Percentiles rank a stretch among this genome's conserved stretches.
phyloP scores from a whole-genome alignment of 1,139 yeast species.

The Geotrichum bryndzae region DNA sequence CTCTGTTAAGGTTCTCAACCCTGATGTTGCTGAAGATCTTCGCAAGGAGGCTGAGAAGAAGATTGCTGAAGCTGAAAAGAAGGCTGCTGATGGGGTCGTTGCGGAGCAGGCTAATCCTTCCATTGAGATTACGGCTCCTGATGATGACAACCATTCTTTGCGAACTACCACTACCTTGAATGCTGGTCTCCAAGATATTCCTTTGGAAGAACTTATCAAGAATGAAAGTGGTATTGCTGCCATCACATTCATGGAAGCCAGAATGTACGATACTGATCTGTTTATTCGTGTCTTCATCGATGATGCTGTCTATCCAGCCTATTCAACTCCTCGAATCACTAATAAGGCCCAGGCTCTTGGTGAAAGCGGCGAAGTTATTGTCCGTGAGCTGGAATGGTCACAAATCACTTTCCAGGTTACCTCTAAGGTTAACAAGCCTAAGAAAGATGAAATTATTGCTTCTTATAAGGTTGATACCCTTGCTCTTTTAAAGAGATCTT shows the following conservation, averaged over 20 bases:
- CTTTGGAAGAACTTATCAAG: constrained; percentile 55
- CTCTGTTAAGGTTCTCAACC: constrained; percentile 64
- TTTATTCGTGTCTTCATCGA: constrained; percentile 74
- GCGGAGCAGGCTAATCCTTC: constrained; percentile 29
- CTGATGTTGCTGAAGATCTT: constrained; percentile 55
- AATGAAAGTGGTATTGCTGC: constrained; percentile 73
- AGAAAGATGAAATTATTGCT: constrained; percentile 53
- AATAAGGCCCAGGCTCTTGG: constrained; percentile 20
- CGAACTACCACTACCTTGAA: constrained; percentile 20
- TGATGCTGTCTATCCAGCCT: constrained; percentile 59
- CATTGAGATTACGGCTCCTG: neutral
- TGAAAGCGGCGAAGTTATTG: constrained; percentile 65
- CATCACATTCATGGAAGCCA: constrained; percentile 56
- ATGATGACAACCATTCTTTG: constrained; percentile 9
- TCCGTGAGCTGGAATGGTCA: constrained; percentile 75
- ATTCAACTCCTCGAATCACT: constrained; percentile 46
- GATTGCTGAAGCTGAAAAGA: constrained; percentile 35
- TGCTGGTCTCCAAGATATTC: constrained; percentile 38
- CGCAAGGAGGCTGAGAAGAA: constrained; percentile 26
- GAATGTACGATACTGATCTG: constrained; percentile 44
- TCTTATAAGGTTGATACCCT: constrained; percentile 63
- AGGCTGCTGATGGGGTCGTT: constrained; percentile 26
- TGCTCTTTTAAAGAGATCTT: constrained; percentile 61
- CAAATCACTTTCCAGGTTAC: constrained; percentile 54
- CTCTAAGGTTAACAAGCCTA: constrained; percentile 46